A percentile compares a stretch with the other conserved stretches of the same genome.
These are phyloP conservation scores for Taphrina confusa DNA, from an alignment of 1,139 yeast species.

Conservation along the genomic window DNA sequence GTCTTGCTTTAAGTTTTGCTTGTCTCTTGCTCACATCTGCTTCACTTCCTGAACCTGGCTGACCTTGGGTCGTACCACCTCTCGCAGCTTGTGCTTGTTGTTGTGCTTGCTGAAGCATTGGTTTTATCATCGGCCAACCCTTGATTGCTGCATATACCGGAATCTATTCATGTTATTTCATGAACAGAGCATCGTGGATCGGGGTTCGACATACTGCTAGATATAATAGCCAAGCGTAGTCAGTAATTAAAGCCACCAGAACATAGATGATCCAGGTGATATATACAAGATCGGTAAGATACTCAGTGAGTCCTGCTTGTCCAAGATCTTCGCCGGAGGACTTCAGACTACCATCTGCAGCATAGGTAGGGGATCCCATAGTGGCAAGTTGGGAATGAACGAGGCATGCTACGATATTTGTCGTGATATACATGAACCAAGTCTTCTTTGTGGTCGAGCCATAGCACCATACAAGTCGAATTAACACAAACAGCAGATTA, in stretches of 20 bases:
- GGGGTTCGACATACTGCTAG: conserved; percentile 4
- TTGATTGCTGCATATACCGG: conserved; percentile 24
- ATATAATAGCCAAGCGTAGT: conserved; percentile 30
- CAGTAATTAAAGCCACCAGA: conserved; percentile 51
- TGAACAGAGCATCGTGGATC: background rate
- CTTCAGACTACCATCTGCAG: conserved; percentile 51
- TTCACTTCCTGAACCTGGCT: background rate
- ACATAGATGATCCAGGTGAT: conserved; percentile 65
- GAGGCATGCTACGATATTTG: conserved; percentile 60
- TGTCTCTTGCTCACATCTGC: conserved; percentile 29
- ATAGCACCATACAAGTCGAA: conserved; percentile 54
- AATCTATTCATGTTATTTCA: background rate
- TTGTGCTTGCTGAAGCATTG: conserved; percentile 25
- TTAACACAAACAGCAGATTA: conserved; percentile 51
- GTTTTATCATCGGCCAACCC: conserved; percentile 26
- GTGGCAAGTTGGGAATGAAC: conserved; percentile 62
- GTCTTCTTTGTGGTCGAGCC: conserved; percentile 50
- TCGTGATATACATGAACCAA: conserved; percentile 56
- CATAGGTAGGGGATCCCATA: conserved; percentile 45
- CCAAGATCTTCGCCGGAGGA: conserved; percentile 65
- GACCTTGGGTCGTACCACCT: background rate
- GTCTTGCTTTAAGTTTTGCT: conserved; percentile 27
- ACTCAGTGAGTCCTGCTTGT: conserved; percentile 72
- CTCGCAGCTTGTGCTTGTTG: conserved; percentile 10
- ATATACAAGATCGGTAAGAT: conserved; percentile 72